Evolutionary conservation across 768 basidiomycete species (phyloP).

Genomic region (Psilocybe subaeruginosa): DNA sequence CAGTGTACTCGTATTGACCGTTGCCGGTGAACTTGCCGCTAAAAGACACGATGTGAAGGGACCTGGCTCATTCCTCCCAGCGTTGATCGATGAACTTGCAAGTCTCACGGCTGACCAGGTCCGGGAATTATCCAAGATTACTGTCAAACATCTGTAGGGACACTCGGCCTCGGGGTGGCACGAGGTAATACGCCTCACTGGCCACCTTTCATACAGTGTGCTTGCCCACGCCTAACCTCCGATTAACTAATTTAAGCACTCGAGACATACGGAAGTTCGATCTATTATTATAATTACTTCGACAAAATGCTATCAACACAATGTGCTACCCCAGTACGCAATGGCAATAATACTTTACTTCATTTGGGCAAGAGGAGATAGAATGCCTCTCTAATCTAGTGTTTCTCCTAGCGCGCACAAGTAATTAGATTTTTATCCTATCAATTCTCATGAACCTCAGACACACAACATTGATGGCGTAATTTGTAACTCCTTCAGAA

Average conservation of each 20-base stretch:
- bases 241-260: not conserved
- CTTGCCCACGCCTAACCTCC: constrained; percentile 8
- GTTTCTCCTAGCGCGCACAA: too few species aligned
- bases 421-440: constrained; percentile 1
- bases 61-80: constrained; percentile 67
- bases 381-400: not conserved
- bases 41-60: constrained; percentile 53
- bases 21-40: constrained; percentile 65
- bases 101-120: constrained; percentile 35
- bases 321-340: not conserved
- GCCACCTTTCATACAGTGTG: not conserved
- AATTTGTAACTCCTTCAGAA: not conserved
- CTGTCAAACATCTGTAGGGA: constrained; percentile 20
- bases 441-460: not conserved
- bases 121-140: constrained; percentile 32
- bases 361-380: too few species aligned
- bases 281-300: not conserved
- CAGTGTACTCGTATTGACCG: constrained; percentile 60
- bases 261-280: not conserved
- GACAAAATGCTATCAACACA: not conserved
- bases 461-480: not conserved
- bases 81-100: constrained; percentile 63
- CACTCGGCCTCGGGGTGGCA: not conserved
- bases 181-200: constrained; percentile 4
- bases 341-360: too few species aligned